Base-by-base conservation (phyloP, 2,329 filamentous ascomycete species). In the Trichophyton benhamiae region DNA sequence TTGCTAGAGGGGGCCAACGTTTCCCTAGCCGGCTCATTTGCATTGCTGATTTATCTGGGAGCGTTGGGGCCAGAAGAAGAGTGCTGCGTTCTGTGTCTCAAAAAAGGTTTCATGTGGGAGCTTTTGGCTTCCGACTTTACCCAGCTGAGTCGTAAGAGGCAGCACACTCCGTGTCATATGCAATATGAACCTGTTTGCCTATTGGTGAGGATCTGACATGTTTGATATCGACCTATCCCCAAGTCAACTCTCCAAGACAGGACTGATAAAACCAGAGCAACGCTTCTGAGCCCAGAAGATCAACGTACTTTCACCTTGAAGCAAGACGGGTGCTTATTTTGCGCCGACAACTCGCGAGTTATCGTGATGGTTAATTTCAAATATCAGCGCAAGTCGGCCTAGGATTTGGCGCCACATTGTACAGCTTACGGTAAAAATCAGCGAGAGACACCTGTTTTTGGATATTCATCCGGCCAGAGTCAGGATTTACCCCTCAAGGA, bases 351-450 rank as follows among this genome's bases (percentile, higher is more conserved):
- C 27, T 55, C 27, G n/a, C 52, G 15, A 36, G 52, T 55, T 36
- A 20, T n/a, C 52, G 52, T 30, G 22, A n/a, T 5, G 33, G 30
- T 55, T 55, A 55, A 55, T 55, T 55, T 55, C 52, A 36, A 17
- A 17, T 55, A 36, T 36, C 52, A 38, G 25, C n/a, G 4, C 52
- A 55, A 33, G 46, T 36, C 7, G 30, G 52, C 52, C 52, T 55
- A 20, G 52, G 52, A 55, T 55, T 55, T 55, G 52, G 27, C 52
- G 52, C 52, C 52, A 55, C 52, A 55, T 20, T 55, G 33, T 55
- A 55, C 52, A 55, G n/a, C 52, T 55, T 55, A 36, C 1, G 30
- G 52, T 55, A 55, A 55, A 55, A 17, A 36, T 55, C 52, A 55
- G 52, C 52, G 52, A 36, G 30, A 36, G 30, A 13, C 33, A 15